Percentiles rank a stretch among this genome's conserved stretches.
These are phyloP conservation scores for Aspergillus glaucus DNA, from an alignment of 2,329 filamentous ascomycete species.

Conservation along the genomic window DNA sequence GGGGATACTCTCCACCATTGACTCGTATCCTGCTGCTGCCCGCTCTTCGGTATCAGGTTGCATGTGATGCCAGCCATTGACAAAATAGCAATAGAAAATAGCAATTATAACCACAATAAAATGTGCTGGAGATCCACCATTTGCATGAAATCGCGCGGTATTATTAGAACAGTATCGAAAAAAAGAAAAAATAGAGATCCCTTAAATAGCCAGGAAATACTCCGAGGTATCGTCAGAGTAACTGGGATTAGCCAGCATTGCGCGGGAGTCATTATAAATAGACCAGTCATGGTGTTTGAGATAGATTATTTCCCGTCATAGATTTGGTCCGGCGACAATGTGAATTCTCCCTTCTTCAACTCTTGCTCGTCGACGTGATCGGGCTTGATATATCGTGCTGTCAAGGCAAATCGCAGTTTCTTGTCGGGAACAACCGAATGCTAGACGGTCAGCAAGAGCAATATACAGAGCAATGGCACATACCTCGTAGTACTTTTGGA, in stretches of 20 bases:
- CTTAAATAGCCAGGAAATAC: background rate
- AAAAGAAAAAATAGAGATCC: background rate
- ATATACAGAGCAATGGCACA: background rate
- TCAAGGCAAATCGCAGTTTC: conserved; percentile 31
- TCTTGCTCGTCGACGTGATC: conserved; percentile 17
- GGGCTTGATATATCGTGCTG: conserved; percentile 27
- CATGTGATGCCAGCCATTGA: too few relatives aligned
- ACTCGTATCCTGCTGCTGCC: too few relatives aligned
- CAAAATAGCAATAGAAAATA: too few relatives aligned
- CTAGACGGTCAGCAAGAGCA: conserved; percentile 10
- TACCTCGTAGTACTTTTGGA: conserved; percentile 52
- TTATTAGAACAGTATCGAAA: background rate
- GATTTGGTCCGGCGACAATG: conserved; percentile 16
- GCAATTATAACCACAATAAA: too few relatives aligned
- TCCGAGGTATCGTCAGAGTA: background rate
- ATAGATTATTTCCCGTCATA: conserved; percentile 24
- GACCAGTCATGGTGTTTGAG: background rate
- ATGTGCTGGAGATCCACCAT: too few relatives aligned
- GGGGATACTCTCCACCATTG: too few relatives aligned
- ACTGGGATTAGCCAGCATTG: background rate
- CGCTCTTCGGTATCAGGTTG: too few relatives aligned
- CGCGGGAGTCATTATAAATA: background rate
- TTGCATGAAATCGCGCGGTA: too few relatives aligned
- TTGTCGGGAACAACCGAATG: conserved; percentile 26
- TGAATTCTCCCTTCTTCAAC: conserved; percentile 23